Base-by-base conservation (phyloP, 2,329 filamentous ascomycete genomes). In the Chaetomiaceae sp. region DNA sequence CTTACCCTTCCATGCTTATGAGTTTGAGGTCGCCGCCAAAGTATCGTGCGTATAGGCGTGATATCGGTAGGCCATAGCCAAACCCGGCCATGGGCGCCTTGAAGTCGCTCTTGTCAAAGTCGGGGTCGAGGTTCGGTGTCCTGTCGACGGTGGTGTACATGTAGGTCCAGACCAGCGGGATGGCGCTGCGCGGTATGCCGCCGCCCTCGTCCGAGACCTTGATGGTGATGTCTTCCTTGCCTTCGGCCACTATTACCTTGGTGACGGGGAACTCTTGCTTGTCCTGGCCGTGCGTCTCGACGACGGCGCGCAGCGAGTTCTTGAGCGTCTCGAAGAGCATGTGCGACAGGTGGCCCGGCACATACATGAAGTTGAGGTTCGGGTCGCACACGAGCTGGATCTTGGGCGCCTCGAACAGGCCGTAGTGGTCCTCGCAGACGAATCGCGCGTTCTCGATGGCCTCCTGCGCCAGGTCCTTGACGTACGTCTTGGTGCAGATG, bases 251-350 rank as follows among this genome's bases (percentile, higher is more conserved):
- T 55, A 99, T 95, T 47, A 99, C 90, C 66, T 97, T 96, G 47
- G 92, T 97, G 44, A 96, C 84, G 0, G 93, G 93, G 66, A 97
- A 99, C 44, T 92, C 89, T 58, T 97, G 88, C 70, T 93, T 95
- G 63, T 97, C 93, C 66, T 90, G 85, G 42, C 93, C 93, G 66
- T 97, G 90, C 14, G 84, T 88, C 72, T 99, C 93, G 51, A 99
- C 93, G 34, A 99, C 93, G 46, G 93, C 93, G 67, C 93, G 88
- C 60, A 99, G 78, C 50, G 91, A 96, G 77, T 99, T 99, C 75
- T 99, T 99, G 67, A 99, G 77, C 2, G 93, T 99, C 73, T 99
- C 93, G 70, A 99, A 99, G 45, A 99, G 86, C 93, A 99, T 99
- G 73, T 99, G 93, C 60, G 90, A 96, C 69, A 99, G 69, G 72